Evolutionary conservation across 1,139 yeast species (phyloP).

Genomic region (Meyerozyma athensensis): DNA sequence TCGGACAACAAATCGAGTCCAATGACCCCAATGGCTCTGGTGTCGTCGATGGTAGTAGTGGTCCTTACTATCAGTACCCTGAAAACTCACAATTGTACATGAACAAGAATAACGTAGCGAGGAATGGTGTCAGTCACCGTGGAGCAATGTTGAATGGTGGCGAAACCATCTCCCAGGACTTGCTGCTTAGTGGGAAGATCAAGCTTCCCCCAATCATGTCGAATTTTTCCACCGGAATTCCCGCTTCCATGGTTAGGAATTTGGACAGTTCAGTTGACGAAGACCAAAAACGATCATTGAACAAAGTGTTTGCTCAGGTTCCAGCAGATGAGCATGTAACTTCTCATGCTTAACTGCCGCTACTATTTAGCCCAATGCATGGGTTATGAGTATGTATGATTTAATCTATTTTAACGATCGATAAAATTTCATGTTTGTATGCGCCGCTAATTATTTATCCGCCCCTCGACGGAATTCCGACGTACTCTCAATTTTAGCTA

Average conservation of each 20-base stretch:
- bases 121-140: too few relatives aligned
- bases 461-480: constrained; percentile 3
- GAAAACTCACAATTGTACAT: constrained; percentile 19
- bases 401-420: too few relatives aligned
- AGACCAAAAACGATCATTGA: constrained; percentile 1
- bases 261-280: constrained; percentile 2
- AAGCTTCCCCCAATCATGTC: constrained; percentile 2
- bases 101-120: neutral
- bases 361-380: too few relatives aligned
- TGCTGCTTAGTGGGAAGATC: neutral
- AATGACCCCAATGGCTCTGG: constrained; percentile 11
- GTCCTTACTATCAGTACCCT: constrained; percentile 20
- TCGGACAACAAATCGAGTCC: constrained; percentile 10
- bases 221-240: neutral
- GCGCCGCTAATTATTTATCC: too few relatives aligned
- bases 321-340: neutral
- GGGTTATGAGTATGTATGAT: neutral
- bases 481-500: neutral
- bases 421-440: too few relatives aligned
- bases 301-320: neutral
- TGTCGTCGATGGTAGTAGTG: neutral
- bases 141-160: too few relatives aligned
- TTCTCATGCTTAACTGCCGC: too few relatives aligned
- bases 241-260: neutral
- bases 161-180: too few relatives aligned